Evolutionary conservation across 2,329 filamentous ascomycete species (phyloP).

Genomic region (Tolypocladium guangdongense): DNA sequence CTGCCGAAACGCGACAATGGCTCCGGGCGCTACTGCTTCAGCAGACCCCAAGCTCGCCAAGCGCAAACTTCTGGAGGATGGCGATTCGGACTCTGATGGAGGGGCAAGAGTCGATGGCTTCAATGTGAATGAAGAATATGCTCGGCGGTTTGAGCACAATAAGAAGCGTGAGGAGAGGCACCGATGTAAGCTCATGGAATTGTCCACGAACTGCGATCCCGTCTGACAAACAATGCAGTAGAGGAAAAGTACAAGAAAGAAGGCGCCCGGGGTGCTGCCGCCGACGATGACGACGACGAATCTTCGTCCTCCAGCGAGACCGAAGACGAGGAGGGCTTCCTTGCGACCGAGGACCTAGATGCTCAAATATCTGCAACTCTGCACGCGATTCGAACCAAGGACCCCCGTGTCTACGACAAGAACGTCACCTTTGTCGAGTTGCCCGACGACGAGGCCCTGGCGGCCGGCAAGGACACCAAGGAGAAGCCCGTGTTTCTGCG

Average conservation of each 20-base stretch:
- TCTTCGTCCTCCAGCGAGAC: conserved; percentile 67
- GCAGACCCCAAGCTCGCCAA: conserved; percentile 25
- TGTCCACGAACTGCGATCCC: conserved; percentile 6
- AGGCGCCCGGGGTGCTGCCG: conserved; percentile 20
- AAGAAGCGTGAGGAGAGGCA: conserved; percentile 89
- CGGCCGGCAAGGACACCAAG: conserved; percentile 40
- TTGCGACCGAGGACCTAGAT: conserved; percentile 78
- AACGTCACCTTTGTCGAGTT: conserved; percentile 67
- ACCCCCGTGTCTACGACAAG: conserved; percentile 81
- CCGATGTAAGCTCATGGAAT: conserved; percentile 35
- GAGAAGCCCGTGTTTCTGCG: conserved; percentile 77
- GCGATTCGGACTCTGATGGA: conserved; percentile 36
- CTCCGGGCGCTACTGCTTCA: conserved; percentile 7
- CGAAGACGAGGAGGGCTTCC: conserved; percentile 82
- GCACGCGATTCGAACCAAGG: conserved; percentile 78
- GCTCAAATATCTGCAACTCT: conserved; percentile 79
- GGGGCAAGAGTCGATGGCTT: conserved; percentile 38
- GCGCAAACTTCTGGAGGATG: conserved; percentile 45
- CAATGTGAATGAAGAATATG: conserved; percentile 85
- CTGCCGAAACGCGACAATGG: conserved; percentile 4
- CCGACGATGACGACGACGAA: conserved; percentile 40
- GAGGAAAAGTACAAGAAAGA: conserved; percentile 69
- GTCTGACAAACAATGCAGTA: conserved; percentile 38
- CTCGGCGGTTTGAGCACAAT: conserved; percentile 86
- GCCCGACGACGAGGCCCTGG: conserved; percentile 36